Base-by-base conservation (phyloP, 306 rosid species). In the Prunus dulcis region DNA sequence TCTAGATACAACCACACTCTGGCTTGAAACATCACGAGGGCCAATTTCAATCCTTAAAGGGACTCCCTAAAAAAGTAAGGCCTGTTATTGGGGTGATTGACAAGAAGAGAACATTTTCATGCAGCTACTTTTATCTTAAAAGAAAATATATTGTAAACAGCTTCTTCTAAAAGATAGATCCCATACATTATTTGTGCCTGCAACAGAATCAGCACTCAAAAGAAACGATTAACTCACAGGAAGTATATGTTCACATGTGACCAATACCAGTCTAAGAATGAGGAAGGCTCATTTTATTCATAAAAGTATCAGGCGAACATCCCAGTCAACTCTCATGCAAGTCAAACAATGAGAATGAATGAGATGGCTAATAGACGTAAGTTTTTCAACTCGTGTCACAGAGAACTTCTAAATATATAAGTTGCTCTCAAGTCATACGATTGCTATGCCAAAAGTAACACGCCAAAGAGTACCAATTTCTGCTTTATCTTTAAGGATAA, bases 21-120 rank as follows among this genome's bases (percentile, higher is more conserved):
- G 88, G 82, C 90, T 94, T 49, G 93, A 84, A 78, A 94, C 96
- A 78, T 94, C 98, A 52, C 94, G 96, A 14, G 98, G 98, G 60
- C 98, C 98, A 43, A 95, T 90, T 85, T 95, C 98, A 81, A 95
- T 88, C 84, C 98, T 90, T 34, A 95, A 87, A 70, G 98, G 98
- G 75, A 95, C 97, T 70, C 97, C 98, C 98, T 94, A 86, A 80
- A 85, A 52, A 74, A 81, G 45, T 66, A 68, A 66, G 73, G 73
- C 57, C 25, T 8, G 69, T 7, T 76, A 23, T 64, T 61, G n/a
- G 53, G 69, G 47, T 67, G 67, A 64, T 38, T 83, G 43, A 58
- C 13, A 18, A 9, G 13, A 79, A 55, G 27, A 50, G 23, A 70
- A 64, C 15, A n/a, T 20, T 28, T 58, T 50, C 46, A 10, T 41